Percentiles rank a stretch among this genome's conserved stretches.
Conservation (phyloP, 768 basidiomycete species). For the Holtermannia corniformis region DNA sequence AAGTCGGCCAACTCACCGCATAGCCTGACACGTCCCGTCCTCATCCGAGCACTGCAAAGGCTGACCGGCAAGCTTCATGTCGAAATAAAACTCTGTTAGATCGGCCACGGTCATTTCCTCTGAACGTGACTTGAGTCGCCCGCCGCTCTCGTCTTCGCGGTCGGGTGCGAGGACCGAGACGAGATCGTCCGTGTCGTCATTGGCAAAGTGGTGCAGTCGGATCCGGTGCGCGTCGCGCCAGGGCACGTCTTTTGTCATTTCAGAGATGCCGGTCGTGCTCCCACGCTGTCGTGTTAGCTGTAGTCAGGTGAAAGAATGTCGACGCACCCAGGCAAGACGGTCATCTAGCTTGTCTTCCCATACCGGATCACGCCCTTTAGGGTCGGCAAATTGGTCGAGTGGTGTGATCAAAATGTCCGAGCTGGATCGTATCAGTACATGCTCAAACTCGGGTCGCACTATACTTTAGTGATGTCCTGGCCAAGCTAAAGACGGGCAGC, state of each 20-base stretch:
- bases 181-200: constrained; percentile 19
- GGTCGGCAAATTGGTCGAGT: constrained; percentile 34
- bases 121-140: constrained; percentile 9
- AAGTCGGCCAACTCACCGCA: constrained; percentile 22
- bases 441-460: background rate
- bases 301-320: background rate
- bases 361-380: constrained; percentile 27
- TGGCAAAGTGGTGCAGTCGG: constrained; percentile 34
- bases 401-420: constrained; percentile 41
- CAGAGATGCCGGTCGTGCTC: constrained; percentile 38
- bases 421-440: constrained; percentile 10
- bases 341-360: constrained; percentile 32
- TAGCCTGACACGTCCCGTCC: constrained; percentile 38
- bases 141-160: constrained; percentile 7
- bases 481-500: constrained; percentile 38
- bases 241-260: constrained; percentile 29
- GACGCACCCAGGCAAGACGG: constrained; percentile 36
- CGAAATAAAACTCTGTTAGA: constrained; percentile 27
- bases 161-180: constrained; percentile 28
- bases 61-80: constrained; percentile 35
- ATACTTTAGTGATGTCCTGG: constrained; percentile 40
- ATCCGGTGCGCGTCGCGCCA: constrained; percentile 37
- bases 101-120: constrained; percentile 16
- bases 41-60: constrained; percentile 37
- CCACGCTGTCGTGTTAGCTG: constrained; percentile 19